Percentiles rank a stretch among this genome's conserved stretches.
These are phyloP conservation scores for Hydnum rufescens DNA, from an alignment of 768 basidiomycete genomes.

Conservation along the genomic window DNA sequence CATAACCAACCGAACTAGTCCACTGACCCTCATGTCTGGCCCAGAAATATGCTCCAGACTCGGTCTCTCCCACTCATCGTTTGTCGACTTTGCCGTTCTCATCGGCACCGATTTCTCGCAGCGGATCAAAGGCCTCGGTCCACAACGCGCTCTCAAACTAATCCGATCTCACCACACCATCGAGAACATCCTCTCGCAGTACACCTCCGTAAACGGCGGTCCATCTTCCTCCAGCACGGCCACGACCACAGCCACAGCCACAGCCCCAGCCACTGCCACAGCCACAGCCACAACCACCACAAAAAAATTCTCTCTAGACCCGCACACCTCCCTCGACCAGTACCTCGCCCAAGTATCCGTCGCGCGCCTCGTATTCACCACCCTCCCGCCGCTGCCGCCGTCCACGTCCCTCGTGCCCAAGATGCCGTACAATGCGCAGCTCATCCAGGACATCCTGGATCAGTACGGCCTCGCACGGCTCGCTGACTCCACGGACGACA, in stretches of 20 bases:
- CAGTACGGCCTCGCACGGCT: background rate
- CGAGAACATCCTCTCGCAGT: constrained; percentile 37
- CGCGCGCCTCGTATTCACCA: constrained; percentile 45
- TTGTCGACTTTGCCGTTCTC: constrained; percentile 69
- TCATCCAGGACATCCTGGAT: constrained; percentile 5
- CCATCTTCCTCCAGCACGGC: background rate
- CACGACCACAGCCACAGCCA: background rate
- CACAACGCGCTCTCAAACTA: constrained; percentile 52
- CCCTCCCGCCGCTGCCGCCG: constrained; percentile 40
- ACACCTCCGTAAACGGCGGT: background rate
- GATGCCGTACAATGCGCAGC: background rate
- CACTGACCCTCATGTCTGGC: constrained; percentile 47
- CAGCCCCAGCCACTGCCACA: too few species aligned
- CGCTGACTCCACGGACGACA: background rate
- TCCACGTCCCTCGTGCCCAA: background rate
- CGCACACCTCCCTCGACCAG: constrained; percentile 13
- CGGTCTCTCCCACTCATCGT: constrained; percentile 34
- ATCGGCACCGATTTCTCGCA: constrained; percentile 83
- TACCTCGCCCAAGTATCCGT: constrained; percentile 46
- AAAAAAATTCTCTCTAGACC: background rate
- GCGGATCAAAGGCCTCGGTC: constrained; percentile 68
- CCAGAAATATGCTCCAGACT: constrained; percentile 37
- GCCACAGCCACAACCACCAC: background rate
- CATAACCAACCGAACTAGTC: constrained; percentile 36
- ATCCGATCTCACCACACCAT: constrained; percentile 55